Conservation (phyloP, 192 early-diverging fungal species). For the Podila horticola region DNA sequence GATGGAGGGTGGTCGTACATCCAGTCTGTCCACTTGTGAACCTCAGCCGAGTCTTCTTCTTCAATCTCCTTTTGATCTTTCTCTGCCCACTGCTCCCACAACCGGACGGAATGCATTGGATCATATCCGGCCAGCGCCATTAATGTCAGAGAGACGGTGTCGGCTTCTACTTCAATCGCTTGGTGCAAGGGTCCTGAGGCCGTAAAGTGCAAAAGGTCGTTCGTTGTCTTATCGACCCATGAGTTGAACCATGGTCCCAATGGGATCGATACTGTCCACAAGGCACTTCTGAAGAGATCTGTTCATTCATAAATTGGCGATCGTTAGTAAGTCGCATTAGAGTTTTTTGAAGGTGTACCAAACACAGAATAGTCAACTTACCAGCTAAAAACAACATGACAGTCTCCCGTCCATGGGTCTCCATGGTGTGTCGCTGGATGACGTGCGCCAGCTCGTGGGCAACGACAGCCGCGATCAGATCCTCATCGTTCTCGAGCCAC, state of each 20-base stretch:
- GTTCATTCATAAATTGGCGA: background rate
- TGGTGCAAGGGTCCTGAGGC: conserved; percentile 46
- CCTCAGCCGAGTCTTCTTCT: conserved; percentile 26
- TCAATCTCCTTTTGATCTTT: conserved; percentile 41
- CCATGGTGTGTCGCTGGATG: conserved; percentile 65
- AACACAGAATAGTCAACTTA: conserved; percentile 8
- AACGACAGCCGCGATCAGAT: conserved; percentile 59
- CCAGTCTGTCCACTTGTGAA: conserved; percentile 52
- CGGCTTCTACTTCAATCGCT: conserved; percentile 58
- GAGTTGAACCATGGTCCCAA: conserved; percentile 51
- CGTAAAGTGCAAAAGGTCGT: conserved; percentile 34
- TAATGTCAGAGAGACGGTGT: conserved; percentile 59
- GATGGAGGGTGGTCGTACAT: conserved; percentile 54
- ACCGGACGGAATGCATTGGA: conserved; percentile 57
- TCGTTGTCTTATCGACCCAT: conserved; percentile 25
- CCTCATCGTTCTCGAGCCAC: conserved; percentile 54
- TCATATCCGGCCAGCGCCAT: conserved; percentile 70
- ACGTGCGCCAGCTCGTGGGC: conserved; percentile 68
- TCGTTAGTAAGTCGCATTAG: background rate
- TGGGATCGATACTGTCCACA: conserved; percentile 42
- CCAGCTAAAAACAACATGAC: conserved; percentile 60
- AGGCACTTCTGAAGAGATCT: conserved; percentile 41
- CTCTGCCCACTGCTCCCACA: conserved; percentile 62
- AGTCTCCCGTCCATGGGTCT: conserved; percentile 62
- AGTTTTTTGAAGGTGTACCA: background rate